Evolutionary conservation across 306 rosid genomes (phyloP).

Genomic region (Senna siamea): DNA sequence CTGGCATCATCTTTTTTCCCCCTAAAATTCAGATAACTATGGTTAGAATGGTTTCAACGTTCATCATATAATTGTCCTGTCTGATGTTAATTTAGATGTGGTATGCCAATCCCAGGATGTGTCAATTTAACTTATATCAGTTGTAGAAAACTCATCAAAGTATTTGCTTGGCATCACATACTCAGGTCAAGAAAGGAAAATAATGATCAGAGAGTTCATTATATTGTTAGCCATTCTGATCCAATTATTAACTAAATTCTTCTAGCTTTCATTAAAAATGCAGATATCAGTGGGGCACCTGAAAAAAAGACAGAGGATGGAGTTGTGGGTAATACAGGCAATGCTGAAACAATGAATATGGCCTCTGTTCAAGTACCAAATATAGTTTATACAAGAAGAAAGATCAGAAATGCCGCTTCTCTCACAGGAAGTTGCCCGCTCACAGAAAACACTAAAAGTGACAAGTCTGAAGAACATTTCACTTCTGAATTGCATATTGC

Average conservation of each 20-base stretch:
- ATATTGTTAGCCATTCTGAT: slow-evolving; percentile 7
- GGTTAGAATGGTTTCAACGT: slow-evolving; percentile 4
- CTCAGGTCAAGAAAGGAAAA: slow-evolving; percentile 1
- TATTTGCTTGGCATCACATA: slow-evolving; percentile 7
- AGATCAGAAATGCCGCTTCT: slow-evolving; percentile 38
- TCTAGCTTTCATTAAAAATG: slow-evolving; percentile 25
- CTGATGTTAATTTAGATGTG: slow-evolving; percentile 35
- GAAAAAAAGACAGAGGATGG: slow-evolving; percentile 43
- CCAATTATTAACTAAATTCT: slow-evolving; percentile 22
- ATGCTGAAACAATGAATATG: slow-evolving; percentile 40
- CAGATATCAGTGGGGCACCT: slow-evolving; percentile 44
- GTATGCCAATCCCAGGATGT: slow-evolving; percentile 5
- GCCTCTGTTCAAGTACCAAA: slow-evolving; percentile 47
- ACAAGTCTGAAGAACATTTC: slow-evolving; percentile 40
- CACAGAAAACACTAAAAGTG: slow-evolving; percentile 42
- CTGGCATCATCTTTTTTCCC: neutral
- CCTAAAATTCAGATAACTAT: slow-evolving; percentile 30
- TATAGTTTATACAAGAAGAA: slow-evolving; percentile 62
- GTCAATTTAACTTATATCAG: neutral
- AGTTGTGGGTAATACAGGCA: slow-evolving; percentile 38
- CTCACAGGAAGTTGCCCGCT: slow-evolving; percentile 41
- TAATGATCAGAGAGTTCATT: neutral
- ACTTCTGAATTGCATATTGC: slow-evolving; percentile 43
- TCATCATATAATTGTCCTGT: slow-evolving; percentile 19
- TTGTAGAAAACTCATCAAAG: slow-evolving; percentile 21